A percentile compares a stretch with the other conserved stretches of the same genome.
phyloP scores from a whole-genome alignment of 2,329 filamentous ascomycete species.

The Fusarium phyllophilum region DNA sequence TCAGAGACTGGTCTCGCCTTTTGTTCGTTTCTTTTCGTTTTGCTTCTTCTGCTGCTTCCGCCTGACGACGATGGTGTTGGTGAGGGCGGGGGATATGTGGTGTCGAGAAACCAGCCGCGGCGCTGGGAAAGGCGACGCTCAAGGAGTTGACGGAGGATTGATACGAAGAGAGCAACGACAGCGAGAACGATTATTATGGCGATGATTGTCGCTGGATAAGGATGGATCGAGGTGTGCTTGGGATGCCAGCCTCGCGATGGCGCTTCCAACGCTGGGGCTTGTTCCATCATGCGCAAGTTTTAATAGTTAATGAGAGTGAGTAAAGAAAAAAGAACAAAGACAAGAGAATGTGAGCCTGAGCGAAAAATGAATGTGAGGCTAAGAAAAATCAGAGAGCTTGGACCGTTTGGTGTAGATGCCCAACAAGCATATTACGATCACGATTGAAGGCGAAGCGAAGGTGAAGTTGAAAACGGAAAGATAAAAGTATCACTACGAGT shows the following conservation, averaged over 20 bases:
- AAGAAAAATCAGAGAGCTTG: slow-evolving; percentile 9
- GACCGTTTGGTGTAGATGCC: slow-evolving; percentile 6
- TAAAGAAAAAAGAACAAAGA: neutral
- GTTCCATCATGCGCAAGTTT: slow-evolving; percentile 13
- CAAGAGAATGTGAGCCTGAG: neutral
- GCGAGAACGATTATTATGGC: slow-evolving; percentile 34
- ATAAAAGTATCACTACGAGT: neutral
- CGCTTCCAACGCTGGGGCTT: neutral
- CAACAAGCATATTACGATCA: slow-evolving; percentile 9
- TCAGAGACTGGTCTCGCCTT: slow-evolving; percentile 18
- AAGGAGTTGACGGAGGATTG: slow-evolving; percentile 31
- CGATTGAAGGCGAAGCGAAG: neutral
- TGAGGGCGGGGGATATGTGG: slow-evolving; percentile 16
- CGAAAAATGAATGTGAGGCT: neutral
- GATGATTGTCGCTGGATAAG: slow-evolving; percentile 33
- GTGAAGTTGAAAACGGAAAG: neutral
- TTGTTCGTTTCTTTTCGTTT: neutral
- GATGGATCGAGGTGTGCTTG: slow-evolving; percentile 17
- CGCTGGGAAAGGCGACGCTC: slow-evolving; percentile 19
- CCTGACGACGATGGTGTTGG: slow-evolving; percentile 4
- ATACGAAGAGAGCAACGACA: slow-evolving; percentile 33
- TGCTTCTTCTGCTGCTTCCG: slow-evolving; percentile 1
- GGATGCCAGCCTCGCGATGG: neutral
- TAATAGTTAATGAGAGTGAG: neutral
- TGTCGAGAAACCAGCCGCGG: slow-evolving; percentile 28